Conservation (phyloP, 2,329 filamentous ascomycete genomes). For the Aureobasidium musti region DNA sequence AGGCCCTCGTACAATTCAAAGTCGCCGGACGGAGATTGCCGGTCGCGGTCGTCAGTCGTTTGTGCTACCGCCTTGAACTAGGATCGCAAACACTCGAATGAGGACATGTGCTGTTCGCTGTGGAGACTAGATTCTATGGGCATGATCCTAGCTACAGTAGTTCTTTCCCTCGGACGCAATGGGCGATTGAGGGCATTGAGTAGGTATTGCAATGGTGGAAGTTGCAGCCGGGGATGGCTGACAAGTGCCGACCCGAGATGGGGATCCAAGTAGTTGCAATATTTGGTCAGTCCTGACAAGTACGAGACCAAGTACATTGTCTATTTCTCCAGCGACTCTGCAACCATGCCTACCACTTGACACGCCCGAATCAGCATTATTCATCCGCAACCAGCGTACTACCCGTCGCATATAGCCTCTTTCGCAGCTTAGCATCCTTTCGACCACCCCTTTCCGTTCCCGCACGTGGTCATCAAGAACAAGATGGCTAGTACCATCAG, state of each 20-base stretch:
- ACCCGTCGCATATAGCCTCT: neutral
- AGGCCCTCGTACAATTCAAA: neutral
- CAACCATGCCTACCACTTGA: slow-evolving; percentile 22
- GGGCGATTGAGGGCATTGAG: neutral
- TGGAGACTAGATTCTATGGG: neutral
- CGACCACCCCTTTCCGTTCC: slow-evolving; percentile 2
- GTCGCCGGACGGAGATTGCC: slow-evolving; percentile 9
- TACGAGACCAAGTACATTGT: neutral
- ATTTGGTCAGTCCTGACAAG: neutral
- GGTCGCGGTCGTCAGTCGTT: neutral
- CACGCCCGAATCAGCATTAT: neutral
- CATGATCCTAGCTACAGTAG: neutral
- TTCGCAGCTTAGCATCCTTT: slow-evolving; percentile 6
- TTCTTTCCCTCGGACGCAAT: neutral
- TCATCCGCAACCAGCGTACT: neutral
- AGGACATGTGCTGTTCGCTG: neutral
- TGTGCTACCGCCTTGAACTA: neutral
- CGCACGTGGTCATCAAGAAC: neutral
- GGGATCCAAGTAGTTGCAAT: neutral
- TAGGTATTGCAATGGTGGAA: neutral
- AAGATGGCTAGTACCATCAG: slow-evolving; percentile 73
- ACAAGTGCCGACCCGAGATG: neutral
- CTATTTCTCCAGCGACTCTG: neutral
- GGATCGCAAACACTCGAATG: neutral
- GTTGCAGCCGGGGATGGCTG: slow-evolving; percentile 7